Percentiles rank a stretch among this genome's conserved stretches.
Evolutionary conservation across 345 rosid genomes (phyloP).

Genomic region (Citrus medica): DNA sequence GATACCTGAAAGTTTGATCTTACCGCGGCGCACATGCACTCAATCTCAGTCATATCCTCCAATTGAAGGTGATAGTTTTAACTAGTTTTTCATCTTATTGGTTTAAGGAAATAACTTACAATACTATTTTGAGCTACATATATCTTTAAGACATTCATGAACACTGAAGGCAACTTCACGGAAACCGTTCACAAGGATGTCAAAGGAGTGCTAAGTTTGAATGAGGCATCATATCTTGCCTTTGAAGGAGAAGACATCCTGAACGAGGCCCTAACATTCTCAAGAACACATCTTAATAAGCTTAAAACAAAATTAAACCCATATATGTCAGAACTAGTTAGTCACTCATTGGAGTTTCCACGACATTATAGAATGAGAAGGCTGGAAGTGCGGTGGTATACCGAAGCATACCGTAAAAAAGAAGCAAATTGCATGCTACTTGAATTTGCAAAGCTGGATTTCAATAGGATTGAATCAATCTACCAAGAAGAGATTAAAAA

Average conservation of each 20-base stretch:
- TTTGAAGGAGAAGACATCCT: conserved; percentile 36
- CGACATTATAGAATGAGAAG: conserved; percentile 26
- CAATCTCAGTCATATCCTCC: neutral
- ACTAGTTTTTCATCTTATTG: no score
- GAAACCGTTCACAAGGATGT: conserved; percentile 2
- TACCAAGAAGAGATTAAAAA: conserved; percentile 35
- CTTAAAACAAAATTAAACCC: neutral
- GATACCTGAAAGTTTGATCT: neutral
- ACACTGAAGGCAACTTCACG: conserved; percentile 17
- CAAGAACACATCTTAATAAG: conserved; percentile 13
- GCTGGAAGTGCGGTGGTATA: conserved; percentile 37
- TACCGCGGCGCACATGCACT: neutral
- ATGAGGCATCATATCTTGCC: conserved; percentile 39
- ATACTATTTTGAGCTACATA: conserved; percentile 14
- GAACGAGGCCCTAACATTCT: conserved; percentile 17
- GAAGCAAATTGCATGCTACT: conserved; percentile 16
- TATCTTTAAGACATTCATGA: conserved; percentile 28
- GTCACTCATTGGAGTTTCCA: conserved; percentile 39
- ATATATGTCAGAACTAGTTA: conserved; percentile 15
- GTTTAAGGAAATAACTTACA: no score
- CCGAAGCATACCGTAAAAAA: conserved; percentile 21
- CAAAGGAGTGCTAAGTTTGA: conserved; percentile 33
- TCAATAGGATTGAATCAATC: conserved; percentile 33
- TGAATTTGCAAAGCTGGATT: conserved; percentile 40
- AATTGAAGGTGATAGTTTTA: neutral